Evolutionary conservation across 495 filamentous ascomycete genomes (phyloP), one percentile per base, ranked within the genome.

Genomic region (Bombardia bombarda): DNA sequence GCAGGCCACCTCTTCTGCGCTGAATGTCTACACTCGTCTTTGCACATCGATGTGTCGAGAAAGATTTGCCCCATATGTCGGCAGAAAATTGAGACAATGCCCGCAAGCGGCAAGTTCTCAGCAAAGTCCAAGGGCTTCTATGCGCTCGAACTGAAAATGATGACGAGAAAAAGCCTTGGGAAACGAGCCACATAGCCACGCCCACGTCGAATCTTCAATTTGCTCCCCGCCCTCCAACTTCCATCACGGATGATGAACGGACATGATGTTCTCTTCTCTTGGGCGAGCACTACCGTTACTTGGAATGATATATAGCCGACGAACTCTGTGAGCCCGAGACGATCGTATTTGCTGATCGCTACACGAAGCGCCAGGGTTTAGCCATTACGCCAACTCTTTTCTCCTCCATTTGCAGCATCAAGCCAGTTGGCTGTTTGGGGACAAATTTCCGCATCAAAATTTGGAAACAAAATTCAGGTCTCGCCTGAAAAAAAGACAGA

Each of bases 1-100:
- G 7, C 32, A 93, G 87, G 87, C 1, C 88, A 95, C 62, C 69
- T 94, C 9, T 93, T 90, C 63, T 95, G 88, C 52, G 78, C 85
- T 47, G 77, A 78, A 22, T 95, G 88, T 57, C 76, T 95, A 6
- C 81, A 84, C 46, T 76, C 83, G 22, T 79, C 85, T 6, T 69
- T 94, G 10, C 74, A 82, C 38, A 79, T 83, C 22, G 69, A 73
- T 14, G 56, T 63, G 10, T 59, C 56, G 21, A 73, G 66, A 43
- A 65, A 62, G 30, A 60, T 63, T 9, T 78, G 74, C 32, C 74
- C 74, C 0, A 69, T 77, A 20, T 78, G 74, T 51, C 65, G 74
- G 25, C 62, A 72, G n/a, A 70, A 70, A 38, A 67, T 78, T 38
- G 79, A 80, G 23, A 65, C 69, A 12, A 70, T 73, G 57, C 73